Base-by-base conservation (phyloP, 768 basidiomycete species). In the Leccinellum rugosiceps region DNA sequence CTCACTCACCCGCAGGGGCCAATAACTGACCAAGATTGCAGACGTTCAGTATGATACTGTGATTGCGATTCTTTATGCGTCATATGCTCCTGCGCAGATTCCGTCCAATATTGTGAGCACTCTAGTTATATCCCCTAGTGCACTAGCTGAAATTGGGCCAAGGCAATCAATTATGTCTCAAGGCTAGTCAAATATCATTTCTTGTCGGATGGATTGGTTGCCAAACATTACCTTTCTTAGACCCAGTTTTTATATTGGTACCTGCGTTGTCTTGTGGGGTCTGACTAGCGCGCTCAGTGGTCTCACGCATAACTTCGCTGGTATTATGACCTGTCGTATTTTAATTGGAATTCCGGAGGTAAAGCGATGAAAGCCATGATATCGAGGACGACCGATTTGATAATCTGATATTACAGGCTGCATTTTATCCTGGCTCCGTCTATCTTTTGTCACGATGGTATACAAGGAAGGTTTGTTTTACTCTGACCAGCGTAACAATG, bases 341-440 rank as follows among this genome's bases (percentile, higher is more conserved):
- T 85, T 84, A 63, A 80, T 87, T 44, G 86, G 86, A 6, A 60
- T 88, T 2, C 84, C 86, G 1, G 86, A 87, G 68, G 80, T 76
- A 55, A 32, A 56, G 30, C 32, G 26, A 45, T 14, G 0, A 10
- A 49, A 17, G 9, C 4, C 53, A 19, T 10, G 25, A 19, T 19
- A n/a, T 49, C 8, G 17, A 28, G 17, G n/a, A 47, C 4, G 26
- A 47, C 30, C 44, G 11, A 58, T 34, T 26, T 49, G 49, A 30
- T 14, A 10, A 6, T 25, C 25, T 25, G 4, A 4, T 17, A 13
- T 45, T 34, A 30, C 30, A 81, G 77, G 78, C 85, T 13, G 83
- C 83, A 7, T 87, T 87, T 59, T 87, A 85, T 66, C 85, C 86
- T n/a, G 85, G 86, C 6, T 71, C 77, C 11, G 70, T 75, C 17